Evolutionary conservation across 2,329 filamentous ascomycete genomes (phyloP), one percentile per base, ranked within the genome.

Genomic region (Gaeumannomyces tritici): DNA sequence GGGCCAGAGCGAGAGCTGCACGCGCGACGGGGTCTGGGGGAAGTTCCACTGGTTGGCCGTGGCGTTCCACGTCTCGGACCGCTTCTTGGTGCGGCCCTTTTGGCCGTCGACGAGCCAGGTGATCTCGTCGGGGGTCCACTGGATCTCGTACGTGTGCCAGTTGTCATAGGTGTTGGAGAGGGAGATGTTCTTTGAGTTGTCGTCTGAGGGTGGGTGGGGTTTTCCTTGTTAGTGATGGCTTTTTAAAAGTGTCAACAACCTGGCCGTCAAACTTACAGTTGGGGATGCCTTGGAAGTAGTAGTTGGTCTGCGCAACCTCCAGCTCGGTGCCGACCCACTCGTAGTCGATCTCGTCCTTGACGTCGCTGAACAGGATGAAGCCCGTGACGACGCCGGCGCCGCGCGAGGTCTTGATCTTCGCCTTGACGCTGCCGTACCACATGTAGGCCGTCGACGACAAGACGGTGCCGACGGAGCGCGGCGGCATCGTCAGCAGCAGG

Each of bases 321-420:
- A 96, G 80, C 71, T 97, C 90, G 57, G 83, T 83, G 67, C 95
- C 95, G 62, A 99, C 84, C 73, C 89, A 98, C 75, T 99, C 95
- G 73, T 91, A 98, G 78, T 99, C 95, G 70, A 99, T 96, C 76
- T 99, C 95, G 72, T 99, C 95, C 82, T 97, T 96, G 71, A 96
- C 89, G 71, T 98, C 93, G 47, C 90, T 93, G 75, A 97, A 86
- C 71, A 98, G 80, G 73, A 99, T 99, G 73, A 99, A 99, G 33
- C 92, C 93, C 2, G 92, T 96, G n/a, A 99, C 89, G 27, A 99
- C 95, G 81, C 95, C 95, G 57, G 81, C 78, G 63, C 92, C 93
- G 70, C 90, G 87, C 66, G 88, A 89, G 0, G 92, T 93, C 81
- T 91, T 95, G 74, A 98, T 80, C 63, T 80, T 89, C 62, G 91